Conservation (phyloP, 1,284 basidiomycete species). For the Puccinia polysora region DNA sequence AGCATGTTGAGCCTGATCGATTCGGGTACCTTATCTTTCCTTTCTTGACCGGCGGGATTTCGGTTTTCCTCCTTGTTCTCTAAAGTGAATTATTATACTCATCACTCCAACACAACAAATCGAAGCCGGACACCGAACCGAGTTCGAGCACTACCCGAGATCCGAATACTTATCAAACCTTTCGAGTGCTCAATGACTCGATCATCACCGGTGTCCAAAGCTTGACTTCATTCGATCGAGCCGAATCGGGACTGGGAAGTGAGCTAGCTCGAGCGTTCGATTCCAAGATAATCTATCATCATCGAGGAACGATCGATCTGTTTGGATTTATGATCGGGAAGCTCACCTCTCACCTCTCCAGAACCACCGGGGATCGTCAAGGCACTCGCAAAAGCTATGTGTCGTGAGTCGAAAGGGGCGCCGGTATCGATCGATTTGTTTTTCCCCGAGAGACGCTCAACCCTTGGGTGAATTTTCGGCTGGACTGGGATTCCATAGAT, state of each 20-base stretch:
- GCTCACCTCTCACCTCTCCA: conserved; percentile 17
- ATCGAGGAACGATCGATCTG: too few species aligned
- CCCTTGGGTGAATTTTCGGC: not conserved
- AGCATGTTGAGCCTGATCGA: too few species aligned
- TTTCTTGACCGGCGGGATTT: too few species aligned
- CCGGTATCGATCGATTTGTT: conserved; percentile 23
- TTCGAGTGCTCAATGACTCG: conserved; percentile 60
- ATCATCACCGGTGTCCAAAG: conserved; percentile 66
- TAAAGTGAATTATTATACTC: conserved; percentile 73
- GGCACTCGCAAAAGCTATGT: conserved; percentile 80
- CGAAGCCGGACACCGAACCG: conserved; percentile 8
- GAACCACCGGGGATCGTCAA: conserved; percentile 69
- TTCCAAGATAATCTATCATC: conserved; percentile 44
- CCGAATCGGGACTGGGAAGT: conserved; percentile 58
- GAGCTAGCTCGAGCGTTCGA: conserved; percentile 44
- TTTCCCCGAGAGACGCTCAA: not conserved
- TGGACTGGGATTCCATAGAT: too few species aligned
- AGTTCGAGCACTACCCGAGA: conserved; percentile 55
- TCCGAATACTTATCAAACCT: conserved; percentile 75
- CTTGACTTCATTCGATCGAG: conserved; percentile 61
- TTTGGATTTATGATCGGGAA: not conserved
- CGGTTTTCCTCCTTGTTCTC: conserved; percentile 6
- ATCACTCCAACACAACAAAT: conserved; percentile 61
- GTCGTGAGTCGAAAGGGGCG: conserved; percentile 62
- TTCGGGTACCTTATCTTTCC: not conserved